Base-by-base conservation (phyloP, 2,329 filamentous ascomycete species). In the Zasmidium cellare region DNA sequence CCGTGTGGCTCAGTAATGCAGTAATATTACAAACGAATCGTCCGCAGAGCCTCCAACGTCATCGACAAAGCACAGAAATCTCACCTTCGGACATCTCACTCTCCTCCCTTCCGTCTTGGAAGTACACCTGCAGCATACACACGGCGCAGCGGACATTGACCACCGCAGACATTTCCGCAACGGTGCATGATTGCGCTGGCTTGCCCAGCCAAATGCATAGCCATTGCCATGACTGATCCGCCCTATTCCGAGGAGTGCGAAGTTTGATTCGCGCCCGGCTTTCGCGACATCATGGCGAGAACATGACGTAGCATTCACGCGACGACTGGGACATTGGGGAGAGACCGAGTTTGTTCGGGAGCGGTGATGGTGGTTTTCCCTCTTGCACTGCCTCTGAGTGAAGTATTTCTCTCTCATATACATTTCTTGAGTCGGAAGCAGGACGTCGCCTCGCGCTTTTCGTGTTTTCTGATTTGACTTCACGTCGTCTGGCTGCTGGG, bases 31-130 rank as follows among this genome's bases (percentile, higher is more conserved):
- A n/a, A n/a, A n/a, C 25, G 11, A 28, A 28, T 5, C 28, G 12
- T 51, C 49, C 49, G 49, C 49, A 31, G 49, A 51, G 49, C 49
- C 49, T 51, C 49, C 28, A 51, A 51, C 49, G 25, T 51, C 49
- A 19, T 38, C 49, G 2, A 28, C 19, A 3, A 3, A 31, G 47
- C 20, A 18, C 20, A 49, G 22, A 25, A 24, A 16, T 50, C 47
- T 50, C 28, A 19, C 47, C 24, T 50, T 18, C 12, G 5, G 14
- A 1, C 20, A 16, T 41, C 35, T 41, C 35, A 41, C n/a, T 14
- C 35, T 41, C 12, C 35, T 5, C 12, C 35, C 14, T 5, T 41
- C 35, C 35, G 35, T 41, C 35, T 41, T 41, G 35, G 35, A 41
- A 19, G 48, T 28, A 38, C 48, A 19, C 35, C 46, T 19, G n/a